Evolutionary conservation across 2,329 filamentous ascomycete species (phyloP), one percentile per base, ranked within the genome.

Genomic region (Alternaria sp.): DNA sequence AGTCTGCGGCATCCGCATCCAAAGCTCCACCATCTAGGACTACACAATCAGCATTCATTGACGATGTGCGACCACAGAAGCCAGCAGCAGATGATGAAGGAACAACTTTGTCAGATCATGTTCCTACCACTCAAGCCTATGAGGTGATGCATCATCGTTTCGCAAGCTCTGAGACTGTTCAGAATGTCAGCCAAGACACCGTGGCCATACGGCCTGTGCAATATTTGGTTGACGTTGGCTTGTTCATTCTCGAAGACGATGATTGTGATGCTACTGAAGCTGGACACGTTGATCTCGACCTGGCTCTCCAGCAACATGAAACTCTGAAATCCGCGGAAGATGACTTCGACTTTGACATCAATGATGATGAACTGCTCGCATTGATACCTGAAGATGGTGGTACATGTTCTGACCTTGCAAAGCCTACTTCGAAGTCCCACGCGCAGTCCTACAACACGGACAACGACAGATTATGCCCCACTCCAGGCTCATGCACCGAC

Each of bases 301-400:
- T 38, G 2, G 27, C 8, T 12, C 40, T 16, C n/a, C 44, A 12
- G 11, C 32, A 34, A 9, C 36, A 28, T 10, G 27, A 28, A 28
- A 41, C 9, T 7, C 45, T 30, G 46, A 60, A 8, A 45, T 63
- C 12, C 11, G 9, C 20, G 14, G 30, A 50, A 36, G 66, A 70
- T 14, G 54, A 60, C n/a, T 72, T 72, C 34, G 61, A 67, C 28
- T 66, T 72, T 44, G 67, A 67, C 18, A 62, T 76, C 16, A 53
- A 66, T 46, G 73, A 75, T 28, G 60, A 69, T 10, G 73, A 75
- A 27, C 58, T 76, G 11, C 53, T 72, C 18, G 58, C 54, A 22
- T 45, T 75, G 16, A 57, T 57, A 11, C 45, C 58, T 11, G 59
- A 66, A 1, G 32, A 38, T 0, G 25, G 36, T 16, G 57, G 63